Evolutionary conservation across 495 filamentous ascomycete genomes (phyloP).

Genomic region (Talaromyces wortmannii): DNA sequence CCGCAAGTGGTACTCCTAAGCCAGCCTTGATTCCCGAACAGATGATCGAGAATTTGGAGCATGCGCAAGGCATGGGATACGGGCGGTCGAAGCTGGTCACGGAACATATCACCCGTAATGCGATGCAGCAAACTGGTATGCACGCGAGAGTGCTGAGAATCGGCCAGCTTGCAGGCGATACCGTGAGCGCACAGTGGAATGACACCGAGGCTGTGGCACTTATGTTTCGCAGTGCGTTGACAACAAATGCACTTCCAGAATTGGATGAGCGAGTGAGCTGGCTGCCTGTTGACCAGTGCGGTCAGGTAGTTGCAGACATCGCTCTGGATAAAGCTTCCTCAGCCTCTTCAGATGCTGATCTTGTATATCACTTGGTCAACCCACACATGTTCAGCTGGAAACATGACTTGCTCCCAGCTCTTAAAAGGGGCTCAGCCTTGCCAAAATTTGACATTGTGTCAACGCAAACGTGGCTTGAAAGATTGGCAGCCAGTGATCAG

Average conservation of each 20-base stretch:
- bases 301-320: no score
- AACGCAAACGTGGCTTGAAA: constrained; percentile 41
- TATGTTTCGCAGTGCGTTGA: constrained; percentile 46
- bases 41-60: constrained; percentile 25
- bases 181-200: constrained; percentile 47
- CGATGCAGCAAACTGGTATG: constrained; percentile 25
- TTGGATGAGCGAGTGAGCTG: constrained; percentile 10
- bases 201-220: constrained; percentile 49
- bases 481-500: constrained; percentile 30
- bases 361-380: constrained; percentile 50
- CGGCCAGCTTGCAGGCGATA: constrained; percentile 52
- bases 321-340: no score
- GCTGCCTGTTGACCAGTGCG: no score
- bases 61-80: constrained; percentile 47
- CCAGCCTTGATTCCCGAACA: constrained; percentile 31
- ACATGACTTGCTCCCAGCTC: constrained; percentile 41
- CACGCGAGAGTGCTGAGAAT: constrained; percentile 45
- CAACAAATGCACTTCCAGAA: constrained; percentile 39
- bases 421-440: constrained; percentile 25
- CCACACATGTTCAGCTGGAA: constrained; percentile 44
- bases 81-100: constrained; percentile 50
- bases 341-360: neutral
- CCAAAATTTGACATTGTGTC: constrained; percentile 37
- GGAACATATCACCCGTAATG: constrained; percentile 40
- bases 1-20: constrained; percentile 26